A percentile compares a stretch with the other conserved stretches of the same genome.
Evolutionary conservation across 202 grass and related monocot genomes (phyloP).

Genomic region (Elaeis oleifera): DNA sequence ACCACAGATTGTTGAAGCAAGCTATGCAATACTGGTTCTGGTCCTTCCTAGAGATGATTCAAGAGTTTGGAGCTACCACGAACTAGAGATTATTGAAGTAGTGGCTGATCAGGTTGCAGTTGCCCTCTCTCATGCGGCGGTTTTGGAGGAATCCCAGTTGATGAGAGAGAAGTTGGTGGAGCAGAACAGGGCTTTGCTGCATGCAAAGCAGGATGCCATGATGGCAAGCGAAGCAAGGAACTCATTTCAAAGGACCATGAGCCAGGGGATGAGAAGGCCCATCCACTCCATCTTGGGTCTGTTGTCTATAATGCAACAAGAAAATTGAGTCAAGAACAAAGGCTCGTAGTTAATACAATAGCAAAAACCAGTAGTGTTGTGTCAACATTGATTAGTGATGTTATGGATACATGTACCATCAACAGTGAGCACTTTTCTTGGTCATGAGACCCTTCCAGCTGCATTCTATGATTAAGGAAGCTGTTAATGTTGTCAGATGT

Average conservation of each 20-base stretch:
- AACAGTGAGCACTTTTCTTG: constrained; percentile 46
- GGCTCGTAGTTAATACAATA: constrained; percentile 38
- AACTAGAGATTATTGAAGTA: constrained; percentile 65
- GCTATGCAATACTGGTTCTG: constrained; percentile 60
- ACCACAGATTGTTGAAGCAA: constrained; percentile 49
- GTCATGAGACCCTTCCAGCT: constrained; percentile 45
- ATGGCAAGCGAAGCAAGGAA: constrained; percentile 66
- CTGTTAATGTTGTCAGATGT: constrained; percentile 37
- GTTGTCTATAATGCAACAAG: constrained; percentile 57
- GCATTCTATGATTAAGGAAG: constrained; percentile 55
- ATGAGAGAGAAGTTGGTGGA: constrained; percentile 50
- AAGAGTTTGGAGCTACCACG: constrained; percentile 40
- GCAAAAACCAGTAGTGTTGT: constrained; percentile 44
- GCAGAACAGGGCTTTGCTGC: constrained; percentile 56
- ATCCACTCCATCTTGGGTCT: constrained; percentile 60
- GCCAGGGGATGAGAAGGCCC: constrained; percentile 50
- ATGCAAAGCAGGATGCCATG: constrained; percentile 39
- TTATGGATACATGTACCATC: constrained; percentile 49
- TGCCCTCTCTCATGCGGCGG: constrained; percentile 53
- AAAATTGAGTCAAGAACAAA: constrained; percentile 37
- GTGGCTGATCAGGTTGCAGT: constrained; percentile 76
- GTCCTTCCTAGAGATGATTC: constrained; percentile 34
- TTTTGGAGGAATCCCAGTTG: constrained; percentile 58
- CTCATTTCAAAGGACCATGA: constrained; percentile 57
- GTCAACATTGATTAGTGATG: constrained; percentile 59